These are phyloP conservation scores for Diaporthe citri DNA, from an alignment of 2,329 filamentous ascomycete species.

Conservation along the genomic window DNA sequence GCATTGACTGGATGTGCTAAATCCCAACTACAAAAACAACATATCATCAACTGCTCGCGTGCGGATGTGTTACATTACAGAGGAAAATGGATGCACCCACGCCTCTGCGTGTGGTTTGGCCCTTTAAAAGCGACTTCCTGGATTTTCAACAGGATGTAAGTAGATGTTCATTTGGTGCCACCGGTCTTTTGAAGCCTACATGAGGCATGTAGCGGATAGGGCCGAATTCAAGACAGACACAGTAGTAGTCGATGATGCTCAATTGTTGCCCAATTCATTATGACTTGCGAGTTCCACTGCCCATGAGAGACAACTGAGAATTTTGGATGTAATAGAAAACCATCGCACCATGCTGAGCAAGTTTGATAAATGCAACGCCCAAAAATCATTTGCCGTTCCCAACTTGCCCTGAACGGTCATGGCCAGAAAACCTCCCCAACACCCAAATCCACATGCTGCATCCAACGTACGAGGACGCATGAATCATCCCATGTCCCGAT, in stretches of 20 bases:
- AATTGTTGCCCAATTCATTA: neutral
- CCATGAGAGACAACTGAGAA: neutral
- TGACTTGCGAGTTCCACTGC: neutral
- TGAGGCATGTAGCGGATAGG: neutral
- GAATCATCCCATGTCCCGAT: neutral
- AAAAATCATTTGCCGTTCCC: neutral
- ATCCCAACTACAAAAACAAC: neutral
- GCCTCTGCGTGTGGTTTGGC: too few species aligned
- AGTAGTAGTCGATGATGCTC: neutral
- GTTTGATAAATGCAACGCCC: neutral
- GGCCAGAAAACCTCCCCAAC: neutral
- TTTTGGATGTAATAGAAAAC: neutral
- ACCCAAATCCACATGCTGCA: neutral
- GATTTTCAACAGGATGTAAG: too few species aligned
- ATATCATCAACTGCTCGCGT: neutral
- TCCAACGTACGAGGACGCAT: neutral
- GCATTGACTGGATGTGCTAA: neutral
- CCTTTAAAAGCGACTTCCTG: too few species aligned
- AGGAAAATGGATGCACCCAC: too few species aligned
- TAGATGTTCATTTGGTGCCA: neutral
- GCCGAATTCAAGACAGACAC: too few species aligned
- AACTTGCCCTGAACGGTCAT: neutral
- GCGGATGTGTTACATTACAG: too few species aligned
- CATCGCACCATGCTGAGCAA: slow-evolving; percentile 4
- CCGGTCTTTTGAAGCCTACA: neutral